Evolutionary conservation across 495 filamentous ascomycete species (phyloP).

Genomic region (Penicillium subrubescens): DNA sequence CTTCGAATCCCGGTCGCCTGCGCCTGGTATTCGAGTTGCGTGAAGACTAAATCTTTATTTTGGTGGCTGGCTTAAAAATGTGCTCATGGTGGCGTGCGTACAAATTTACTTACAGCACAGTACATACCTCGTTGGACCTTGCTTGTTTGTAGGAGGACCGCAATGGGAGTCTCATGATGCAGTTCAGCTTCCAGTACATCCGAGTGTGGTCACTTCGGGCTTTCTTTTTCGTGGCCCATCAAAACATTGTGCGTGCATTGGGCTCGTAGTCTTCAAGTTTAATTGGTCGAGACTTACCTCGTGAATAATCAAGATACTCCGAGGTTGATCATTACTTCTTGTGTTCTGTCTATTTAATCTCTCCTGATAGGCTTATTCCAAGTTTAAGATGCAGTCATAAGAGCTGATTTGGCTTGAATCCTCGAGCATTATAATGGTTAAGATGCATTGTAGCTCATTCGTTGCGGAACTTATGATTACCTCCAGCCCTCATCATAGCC

Average conservation of each 20-base stretch:
- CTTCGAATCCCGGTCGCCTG: slow-evolving; percentile 32
- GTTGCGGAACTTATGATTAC: too few relatives aligned
- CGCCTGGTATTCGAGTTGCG: slow-evolving; percentile 23
- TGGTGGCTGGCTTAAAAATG: background rate
- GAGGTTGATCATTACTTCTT: background rate
- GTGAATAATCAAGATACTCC: background rate
- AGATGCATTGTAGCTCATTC: too few relatives aligned
- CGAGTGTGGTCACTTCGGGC: background rate
- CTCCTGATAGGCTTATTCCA: too few relatives aligned
- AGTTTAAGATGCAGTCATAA: too few relatives aligned
- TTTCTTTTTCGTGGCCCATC: background rate
- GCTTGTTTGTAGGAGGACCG: background rate
- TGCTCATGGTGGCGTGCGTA: too few relatives aligned
- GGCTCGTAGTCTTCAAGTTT: background rate
- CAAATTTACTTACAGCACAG: too few relatives aligned
- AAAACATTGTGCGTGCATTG: background rate
- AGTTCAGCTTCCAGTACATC: background rate
- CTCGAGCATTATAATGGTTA: too few relatives aligned
- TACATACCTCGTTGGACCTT: too few relatives aligned
- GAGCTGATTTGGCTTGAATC: too few relatives aligned
- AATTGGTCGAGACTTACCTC: background rate
- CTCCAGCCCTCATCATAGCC: too few relatives aligned
- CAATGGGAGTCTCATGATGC: background rate
- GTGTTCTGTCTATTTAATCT: background rate
- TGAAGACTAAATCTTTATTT: background rate